A percentile compares a stretch with the other conserved stretches of the same genome.
phyloP scores from a whole-genome alignment of 2,329 filamentous ascomycete species.

The Colletotrichum paranaense region DNA sequence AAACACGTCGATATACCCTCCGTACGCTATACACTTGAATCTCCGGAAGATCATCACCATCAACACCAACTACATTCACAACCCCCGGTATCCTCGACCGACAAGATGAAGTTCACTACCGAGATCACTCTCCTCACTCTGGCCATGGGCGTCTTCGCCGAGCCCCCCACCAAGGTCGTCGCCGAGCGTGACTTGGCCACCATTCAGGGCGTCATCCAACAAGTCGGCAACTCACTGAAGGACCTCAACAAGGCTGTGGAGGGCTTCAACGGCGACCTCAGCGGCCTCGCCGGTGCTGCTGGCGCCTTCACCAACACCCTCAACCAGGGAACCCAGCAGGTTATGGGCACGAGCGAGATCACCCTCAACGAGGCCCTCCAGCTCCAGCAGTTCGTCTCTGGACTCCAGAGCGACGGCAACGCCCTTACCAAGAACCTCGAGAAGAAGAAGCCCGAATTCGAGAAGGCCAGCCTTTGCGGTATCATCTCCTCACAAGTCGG shows the following conservation, averaged over 20 bases:
- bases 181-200: constrained; percentile 34
- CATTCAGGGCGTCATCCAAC: constrained; percentile 33
- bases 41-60: background rate
- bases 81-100: background rate
- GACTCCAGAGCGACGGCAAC: constrained; percentile 42
- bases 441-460: constrained; percentile 41
- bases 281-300: constrained; percentile 37
- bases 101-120: constrained; percentile 39
- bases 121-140: constrained; percentile 32
- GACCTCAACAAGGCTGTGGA: constrained; percentile 39
- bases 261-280: constrained; percentile 40
- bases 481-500: constrained; percentile 40
- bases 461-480: constrained; percentile 44
- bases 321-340: constrained; percentile 32
- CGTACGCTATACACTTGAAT: background rate
- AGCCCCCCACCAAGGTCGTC: constrained; percentile 29
- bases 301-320: constrained; percentile 37
- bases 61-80: background rate
- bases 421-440: constrained; percentile 41
- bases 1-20: constrained; percentile 12
- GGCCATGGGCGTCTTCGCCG: constrained; percentile 34
- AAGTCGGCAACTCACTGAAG: constrained; percentile 37
- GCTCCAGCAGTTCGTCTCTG: constrained; percentile 35
- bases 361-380: constrained; percentile 35
- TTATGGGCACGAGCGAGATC: constrained; percentile 33